Evolutionary conservation across 177 flowering plant genomes (phyloP).

Genomic region (Telopea speciosissima): DNA sequence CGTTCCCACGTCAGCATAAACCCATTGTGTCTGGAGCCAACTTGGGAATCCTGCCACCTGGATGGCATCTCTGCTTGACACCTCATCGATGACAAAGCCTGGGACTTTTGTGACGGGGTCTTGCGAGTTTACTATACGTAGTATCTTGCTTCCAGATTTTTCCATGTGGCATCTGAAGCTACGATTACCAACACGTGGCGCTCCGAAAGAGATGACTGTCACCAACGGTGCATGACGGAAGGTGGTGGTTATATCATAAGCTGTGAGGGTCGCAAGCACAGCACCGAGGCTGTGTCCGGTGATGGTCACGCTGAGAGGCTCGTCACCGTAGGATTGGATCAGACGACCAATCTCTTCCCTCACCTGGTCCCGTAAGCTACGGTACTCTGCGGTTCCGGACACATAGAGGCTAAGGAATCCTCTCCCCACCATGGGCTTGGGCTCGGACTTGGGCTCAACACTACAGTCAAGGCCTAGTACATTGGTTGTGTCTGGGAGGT

Average conservation of each 20-base stretch:
- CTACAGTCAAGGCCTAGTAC: no score
- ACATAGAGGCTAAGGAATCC: slow-evolving; percentile 71
- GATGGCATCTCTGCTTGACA: neutral
- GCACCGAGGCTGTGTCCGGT: slow-evolving; percentile 91
- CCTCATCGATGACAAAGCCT: slow-evolving; percentile 42
- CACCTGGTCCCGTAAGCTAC: slow-evolving; percentile 41
- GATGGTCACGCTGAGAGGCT: slow-evolving; percentile 61
- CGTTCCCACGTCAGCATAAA: slow-evolving; percentile 63
- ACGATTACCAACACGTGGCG: slow-evolving; percentile 72
- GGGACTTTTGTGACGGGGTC: slow-evolving; percentile 72
- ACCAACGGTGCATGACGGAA: slow-evolving; percentile 35
- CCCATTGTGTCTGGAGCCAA: slow-evolving; percentile 57
- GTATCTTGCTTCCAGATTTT: slow-evolving; percentile 39
- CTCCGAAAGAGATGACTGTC: slow-evolving; percentile 74
- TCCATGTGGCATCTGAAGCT: slow-evolving; percentile 45
- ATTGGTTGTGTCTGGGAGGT: slow-evolving; percentile 14
- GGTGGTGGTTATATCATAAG: slow-evolving; percentile 44
- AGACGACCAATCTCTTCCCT: slow-evolving; percentile 40
- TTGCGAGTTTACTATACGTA: slow-evolving; percentile 61
- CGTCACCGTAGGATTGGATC: slow-evolving; percentile 38
- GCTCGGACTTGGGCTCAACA: no score
- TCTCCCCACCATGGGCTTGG: slow-evolving; percentile 54
- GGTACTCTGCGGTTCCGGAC: slow-evolving; percentile 18
- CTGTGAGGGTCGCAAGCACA: slow-evolving; percentile 55
- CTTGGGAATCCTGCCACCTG: slow-evolving; percentile 19